phyloP scores from a whole-genome alignment of 345 rosid species.

The Eucalyptus regnans region DNA sequence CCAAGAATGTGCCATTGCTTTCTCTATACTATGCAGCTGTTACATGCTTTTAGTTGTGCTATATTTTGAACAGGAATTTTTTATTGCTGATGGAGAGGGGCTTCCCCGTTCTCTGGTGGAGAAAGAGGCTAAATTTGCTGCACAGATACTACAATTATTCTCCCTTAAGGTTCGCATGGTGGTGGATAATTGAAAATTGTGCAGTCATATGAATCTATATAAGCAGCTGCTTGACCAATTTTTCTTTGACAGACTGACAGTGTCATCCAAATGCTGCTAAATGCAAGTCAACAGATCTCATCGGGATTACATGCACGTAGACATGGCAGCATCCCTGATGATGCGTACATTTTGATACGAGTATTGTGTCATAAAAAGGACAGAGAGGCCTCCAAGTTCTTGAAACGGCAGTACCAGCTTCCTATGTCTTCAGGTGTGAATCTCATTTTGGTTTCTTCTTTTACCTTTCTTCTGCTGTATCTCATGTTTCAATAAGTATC shows the following conservation, averaged over 20 bases:
- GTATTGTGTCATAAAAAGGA: slow-evolving; percentile 96
- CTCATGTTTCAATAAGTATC: neutral
- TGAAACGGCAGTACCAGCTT: slow-evolving; percentile 73
- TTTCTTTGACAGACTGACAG: slow-evolving; percentile 48
- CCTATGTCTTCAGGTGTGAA: slow-evolving; percentile 90
- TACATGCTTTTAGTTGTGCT: neutral
- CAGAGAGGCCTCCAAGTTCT: slow-evolving; percentile 71
- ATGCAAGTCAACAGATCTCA: slow-evolving; percentile 71
- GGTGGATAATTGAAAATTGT: neutral
- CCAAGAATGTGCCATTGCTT: neutral
- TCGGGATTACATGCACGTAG: slow-evolving; percentile 44
- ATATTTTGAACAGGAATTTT: slow-evolving; percentile 51
- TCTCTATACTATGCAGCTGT: neutral
- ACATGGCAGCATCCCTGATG: slow-evolving; percentile 30
- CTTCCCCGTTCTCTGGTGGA: slow-evolving; percentile 87
- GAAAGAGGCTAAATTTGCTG: slow-evolving; percentile 65
- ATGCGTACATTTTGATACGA: slow-evolving; percentile 71
- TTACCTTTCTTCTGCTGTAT: neutral
- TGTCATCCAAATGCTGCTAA: slow-evolving; percentile 71
- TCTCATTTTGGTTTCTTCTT: neutral
- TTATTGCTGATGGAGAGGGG: slow-evolving; percentile 90
- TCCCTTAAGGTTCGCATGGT: slow-evolving; percentile 52
- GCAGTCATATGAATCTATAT: neutral
- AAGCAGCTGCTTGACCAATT: neutral
- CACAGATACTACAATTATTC: slow-evolving; percentile 57